Base-by-base conservation (phyloP, 179 eudicot species). In the Beta lomatogona region DNA sequence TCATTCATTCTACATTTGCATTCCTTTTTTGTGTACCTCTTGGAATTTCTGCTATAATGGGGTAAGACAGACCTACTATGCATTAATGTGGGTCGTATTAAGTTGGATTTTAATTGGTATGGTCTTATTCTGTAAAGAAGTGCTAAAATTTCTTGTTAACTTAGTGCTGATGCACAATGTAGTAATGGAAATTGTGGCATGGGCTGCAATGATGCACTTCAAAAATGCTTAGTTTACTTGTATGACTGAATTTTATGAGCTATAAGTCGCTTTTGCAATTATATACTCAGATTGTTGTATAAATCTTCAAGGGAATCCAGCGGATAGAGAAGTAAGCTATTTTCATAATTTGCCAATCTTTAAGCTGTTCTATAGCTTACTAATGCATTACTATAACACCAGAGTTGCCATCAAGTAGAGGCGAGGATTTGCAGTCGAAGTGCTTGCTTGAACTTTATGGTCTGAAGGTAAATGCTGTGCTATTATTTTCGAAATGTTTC, bases 401-500 rank as follows among this genome's bases (percentile, higher is more conserved):
- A 97, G 99, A 92, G 85, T 86, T 97, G 83, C 99, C 99, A 46
- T 82, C 98, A 82, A 95, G 87, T 89, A 92, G 94, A 86, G 99
- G 99, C 7, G 99, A 94, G 86, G 94, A 93, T 87, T 85, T 97
- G 86, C 99, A 97, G 82, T 86, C 97, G 36, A 97, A 93, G 86
- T 97, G 99, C 89, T 84, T 97, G 94, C 94, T 97, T 81, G 99
- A 97, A 86, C 97, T 97, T 67, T 95, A 97, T 89, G 99, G 98
- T 68, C 89, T 97, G 52, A 97, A 97, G 99, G 99, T 97, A 89
- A 82, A 46, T 76, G 54, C 79, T 70, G 21, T 64, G 46, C 75
- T 60, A 57, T 70, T 46, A 41, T 65, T 71, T 55, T 55, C 28
- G 68, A 52, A 53, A 64, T 16, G 54, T 18, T 76, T 79, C 41